Evolutionary conservation across 768 basidiomycete species (phyloP), one percentile per base, ranked within the genome.

Genomic region (Pisolithus tinctorius): DNA sequence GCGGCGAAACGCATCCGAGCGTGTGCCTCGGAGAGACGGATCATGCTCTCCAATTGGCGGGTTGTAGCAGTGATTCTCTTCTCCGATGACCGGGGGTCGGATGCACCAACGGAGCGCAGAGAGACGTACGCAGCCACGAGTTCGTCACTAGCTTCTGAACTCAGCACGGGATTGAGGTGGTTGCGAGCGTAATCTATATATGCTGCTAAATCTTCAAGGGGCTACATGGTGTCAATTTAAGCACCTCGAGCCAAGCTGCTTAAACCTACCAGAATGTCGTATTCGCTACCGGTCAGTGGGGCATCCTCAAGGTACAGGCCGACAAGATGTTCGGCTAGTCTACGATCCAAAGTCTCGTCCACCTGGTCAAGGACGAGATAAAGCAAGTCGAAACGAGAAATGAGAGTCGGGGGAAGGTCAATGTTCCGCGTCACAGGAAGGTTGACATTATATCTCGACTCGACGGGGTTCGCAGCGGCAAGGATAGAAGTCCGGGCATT

Each of bases 401-500:
- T 97, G 27, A 99, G 78, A 0, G 95, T 99, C 2, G 96, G 96
- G 3, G 96, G 96, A 16, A 99, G 78, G 68, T 98, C 94, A 56
- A 99, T 97, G 70, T 99, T 99, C 48, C 85, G 79, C 0, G 95
- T 95, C 59, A 98, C 88, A 2, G 95, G 93, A 61, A 90, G 72
- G 55, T 92, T 81, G 43, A 88, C 83, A 67, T 97, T 89, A 71
- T 98, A 98, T 65, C 91, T 92, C 0, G 92, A 94, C 16, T 90
- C 92, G 26, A 98, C 89, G 1, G 96, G 96, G 64, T 99, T 98
- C 23, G 96, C 96, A 6, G 94, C 96, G 1, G 96, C 96, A 9
- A 99, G 77, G 58, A 99, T 93, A 0, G 95, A 97, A 0, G 96
- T 98, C n/a, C 96, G 79, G 0, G 96, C 96, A 60, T 99, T 99